Evolutionary conservation across 2,329 filamentous ascomycete genomes (phyloP).

Genomic region (Canariomyces notabilis): DNA sequence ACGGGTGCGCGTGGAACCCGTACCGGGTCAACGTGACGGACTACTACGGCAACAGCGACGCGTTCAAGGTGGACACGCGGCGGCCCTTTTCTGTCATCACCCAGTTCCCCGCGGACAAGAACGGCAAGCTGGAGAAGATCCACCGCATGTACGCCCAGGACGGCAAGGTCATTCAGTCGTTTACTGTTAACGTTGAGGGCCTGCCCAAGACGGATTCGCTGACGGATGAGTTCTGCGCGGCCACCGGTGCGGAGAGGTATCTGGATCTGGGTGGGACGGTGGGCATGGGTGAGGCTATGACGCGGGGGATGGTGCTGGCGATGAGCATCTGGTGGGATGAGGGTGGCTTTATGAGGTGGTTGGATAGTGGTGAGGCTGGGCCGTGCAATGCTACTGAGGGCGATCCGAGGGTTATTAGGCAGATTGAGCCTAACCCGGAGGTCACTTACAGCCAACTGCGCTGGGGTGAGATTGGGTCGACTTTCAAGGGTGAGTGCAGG

Average conservation of each 20-base stretch:
- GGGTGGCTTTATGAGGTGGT: slow-evolving; percentile 51
- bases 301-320: slow-evolving; percentile 48
- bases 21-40: slow-evolving; percentile 40
- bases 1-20: slow-evolving; percentile 31
- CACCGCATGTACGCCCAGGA: slow-evolving; percentile 45
- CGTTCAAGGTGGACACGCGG: slow-evolving; percentile 26
- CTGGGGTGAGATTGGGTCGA: slow-evolving; percentile 46
- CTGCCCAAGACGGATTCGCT: slow-evolving; percentile 14
- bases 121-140: slow-evolving; percentile 38
- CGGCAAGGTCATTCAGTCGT: slow-evolving; percentile 40
- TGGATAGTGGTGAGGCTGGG: slow-evolving; percentile 46
- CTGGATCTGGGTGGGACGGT: slow-evolving; percentile 27
- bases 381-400: slow-evolving; percentile 53
- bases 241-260: slow-evolving; percentile 24
- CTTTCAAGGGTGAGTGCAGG: slow-evolving; percentile 30
- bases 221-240: slow-evolving; percentile 23
- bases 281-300: slow-evolving; percentile 34
- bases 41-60: slow-evolving; percentile 22
- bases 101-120: slow-evolving; percentile 38
- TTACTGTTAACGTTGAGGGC: slow-evolving; percentile 21
- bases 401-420: slow-evolving; percentile 42
- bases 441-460: slow-evolving; percentile 54
- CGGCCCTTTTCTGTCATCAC: slow-evolving; percentile 39
- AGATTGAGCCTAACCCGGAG: slow-evolving; percentile 40
- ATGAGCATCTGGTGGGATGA: slow-evolving; percentile 54